phyloP scores from a whole-genome alignment of 2,329 filamentous ascomycete genomes.

The Periconia macrospinosa region DNA sequence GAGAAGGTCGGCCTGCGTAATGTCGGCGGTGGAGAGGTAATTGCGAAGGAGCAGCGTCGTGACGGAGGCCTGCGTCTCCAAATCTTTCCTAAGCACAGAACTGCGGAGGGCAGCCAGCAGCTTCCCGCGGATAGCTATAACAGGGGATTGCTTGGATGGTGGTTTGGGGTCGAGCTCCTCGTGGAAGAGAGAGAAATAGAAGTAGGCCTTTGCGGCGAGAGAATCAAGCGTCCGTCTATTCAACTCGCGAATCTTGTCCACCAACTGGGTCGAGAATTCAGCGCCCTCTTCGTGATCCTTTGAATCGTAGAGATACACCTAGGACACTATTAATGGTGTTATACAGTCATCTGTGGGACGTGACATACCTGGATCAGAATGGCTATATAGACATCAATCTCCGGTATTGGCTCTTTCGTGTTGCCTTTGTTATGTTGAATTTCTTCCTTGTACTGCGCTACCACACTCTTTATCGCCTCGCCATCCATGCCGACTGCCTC shows the following conservation, averaged over 20 bases:
- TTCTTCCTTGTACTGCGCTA: constrained; percentile 67
- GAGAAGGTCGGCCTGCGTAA: constrained; percentile 92
- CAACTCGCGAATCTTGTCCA: constrained; percentile 81
- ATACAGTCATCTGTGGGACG: not conserved
- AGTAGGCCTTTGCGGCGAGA: constrained; percentile 92
- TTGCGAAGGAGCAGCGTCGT: constrained; percentile 94
- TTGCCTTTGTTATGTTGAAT: constrained; percentile 59
- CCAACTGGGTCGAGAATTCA: constrained; percentile 80
- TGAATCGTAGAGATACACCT: constrained; percentile 87
- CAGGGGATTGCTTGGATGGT: constrained; percentile 83
- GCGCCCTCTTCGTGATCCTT: constrained; percentile 79
- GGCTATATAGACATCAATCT: constrained; percentile 85
- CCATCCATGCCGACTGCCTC: constrained; percentile 68
- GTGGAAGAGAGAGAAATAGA: constrained; percentile 95
- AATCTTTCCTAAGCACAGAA: constrained; percentile 93
- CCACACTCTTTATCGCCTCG: constrained; percentile 61
- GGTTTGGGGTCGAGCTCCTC: constrained; percentile 87
- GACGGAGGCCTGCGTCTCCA: constrained; percentile 94
- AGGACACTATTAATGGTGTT: constrained; percentile 32
- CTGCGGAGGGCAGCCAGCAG: constrained; percentile 88
- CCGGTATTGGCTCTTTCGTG: constrained; percentile 76
- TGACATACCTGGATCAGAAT: constrained; percentile 61
- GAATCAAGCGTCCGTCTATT: constrained; percentile 95
- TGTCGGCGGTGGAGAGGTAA: constrained; percentile 94
- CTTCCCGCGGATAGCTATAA: constrained; percentile 82